Evolutionary conservation across 2,329 filamentous ascomycete genomes (phyloP), one percentile per base, ranked within the genome.

Genomic region (Leptographium lundbergii): DNA sequence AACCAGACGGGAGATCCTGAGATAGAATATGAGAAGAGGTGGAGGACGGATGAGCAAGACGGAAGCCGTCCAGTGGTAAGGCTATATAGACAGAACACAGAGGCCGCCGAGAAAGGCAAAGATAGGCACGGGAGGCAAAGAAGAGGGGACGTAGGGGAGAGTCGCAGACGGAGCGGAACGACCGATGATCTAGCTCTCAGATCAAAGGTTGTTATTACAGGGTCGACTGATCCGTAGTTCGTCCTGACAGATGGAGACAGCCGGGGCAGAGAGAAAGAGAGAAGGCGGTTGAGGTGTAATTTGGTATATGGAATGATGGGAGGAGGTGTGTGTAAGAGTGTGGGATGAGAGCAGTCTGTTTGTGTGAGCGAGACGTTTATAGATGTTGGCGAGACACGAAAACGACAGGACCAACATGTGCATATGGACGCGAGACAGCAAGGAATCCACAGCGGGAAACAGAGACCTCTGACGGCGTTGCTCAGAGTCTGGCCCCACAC

Each of bases 331-430:
- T 50, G 42, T 25, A 24, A 25, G 22, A 13, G 47, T 50, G 22
- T 50, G 24, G 24, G 22, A 50, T 50, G 36, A 14, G n/a, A 25
- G 32, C 7, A 7, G n/a, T 54, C 29, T 55, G 53, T 27, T 45
- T 55, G 53, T 55, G 53, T 36, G 42, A 55, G 53, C 11, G n/a
- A 45, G 36, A 24, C 27, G 53, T 45, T 55, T 55, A 55, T 55
- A 45, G 36, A 54, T n/a, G 32, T 54, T 54, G 52, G 52, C 52
- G 52, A 54, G 52, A 55, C 53, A 56, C 24, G 32, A 51, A 36
- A 57, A 52, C 56, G 47, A 51, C 54, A 56, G 47, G 24, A 29
- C 39, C n/a, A 47, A 55, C 29, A 45, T 45, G 36, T 36, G 34
- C 14, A 55, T 45, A 47, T 55, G n/a, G 32, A 42, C 13, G 17